Conservation (phyloP, 495 filamentous ascomycete genomes). For the Wilcoxina mikolae region DNA sequence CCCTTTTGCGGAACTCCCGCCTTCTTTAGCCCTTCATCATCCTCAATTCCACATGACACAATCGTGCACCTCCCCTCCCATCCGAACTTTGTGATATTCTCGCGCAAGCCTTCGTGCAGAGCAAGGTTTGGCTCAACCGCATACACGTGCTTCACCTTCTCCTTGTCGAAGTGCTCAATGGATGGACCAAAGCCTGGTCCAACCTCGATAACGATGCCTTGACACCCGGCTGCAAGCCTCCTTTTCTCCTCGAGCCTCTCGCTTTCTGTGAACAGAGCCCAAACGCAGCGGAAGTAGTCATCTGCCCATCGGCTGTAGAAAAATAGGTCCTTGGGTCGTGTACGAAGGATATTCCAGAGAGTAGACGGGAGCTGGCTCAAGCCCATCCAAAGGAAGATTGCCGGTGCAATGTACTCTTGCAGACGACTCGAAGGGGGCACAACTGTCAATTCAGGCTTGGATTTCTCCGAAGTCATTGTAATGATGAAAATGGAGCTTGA, state of each 20-base stretch:
- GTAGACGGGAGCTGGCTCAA: not conserved
- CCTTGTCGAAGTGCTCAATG: slow-evolving; percentile 8
- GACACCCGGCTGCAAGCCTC: not conserved
- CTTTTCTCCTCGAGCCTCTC: not conserved
- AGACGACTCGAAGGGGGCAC: not conserved
- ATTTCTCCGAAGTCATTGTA: too few species aligned
- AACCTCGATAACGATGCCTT: slow-evolving; percentile 10
- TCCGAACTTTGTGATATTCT: slow-evolving; percentile 3
- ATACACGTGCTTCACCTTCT: slow-evolving; percentile 3
- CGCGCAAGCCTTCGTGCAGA: slow-evolving; percentile 3
- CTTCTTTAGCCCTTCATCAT: slow-evolving; percentile 5
- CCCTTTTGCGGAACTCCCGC: slow-evolving; percentile 12
- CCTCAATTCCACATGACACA: slow-evolving; percentile 13
- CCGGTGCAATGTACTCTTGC: not conserved
- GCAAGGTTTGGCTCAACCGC: slow-evolving; percentile 8
- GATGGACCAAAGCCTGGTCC: slow-evolving; percentile 7
- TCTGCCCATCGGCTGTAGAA: not conserved
- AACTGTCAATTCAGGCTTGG: too few species aligned
- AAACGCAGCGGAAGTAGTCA: not conserved
- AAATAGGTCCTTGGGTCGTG: not conserved
- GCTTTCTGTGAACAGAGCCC: not conserved
- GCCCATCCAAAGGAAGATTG: not conserved
- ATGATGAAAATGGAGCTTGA: too few species aligned
- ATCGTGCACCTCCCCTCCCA: slow-evolving; percentile 7
- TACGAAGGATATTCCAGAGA: not conserved